Evolutionary conservation across 768 basidiomycete species (phyloP), one percentile per base, ranked within the genome.

Genomic region (Kwoniella europaea): DNA sequence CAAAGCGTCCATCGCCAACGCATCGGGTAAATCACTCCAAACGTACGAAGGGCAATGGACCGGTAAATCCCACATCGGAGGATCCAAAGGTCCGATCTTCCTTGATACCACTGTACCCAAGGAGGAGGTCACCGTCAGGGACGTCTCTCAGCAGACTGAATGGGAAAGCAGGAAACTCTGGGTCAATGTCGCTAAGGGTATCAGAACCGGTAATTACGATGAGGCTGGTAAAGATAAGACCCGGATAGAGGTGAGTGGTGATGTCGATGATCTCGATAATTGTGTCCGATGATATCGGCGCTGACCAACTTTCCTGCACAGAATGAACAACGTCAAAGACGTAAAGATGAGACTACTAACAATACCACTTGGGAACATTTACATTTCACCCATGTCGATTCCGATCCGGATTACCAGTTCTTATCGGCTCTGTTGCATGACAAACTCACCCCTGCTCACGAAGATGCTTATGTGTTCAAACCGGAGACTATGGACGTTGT

Each of bases 311-410:
- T 65, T 60, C 13, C 35, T 35, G 7, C 16, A 42, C 74, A 96
- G 94, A 97, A 96, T 74, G 92, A 94, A 43, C 94, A 97, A 85
- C 87, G 96, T 67, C 93, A 96, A 84, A 87, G 88, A 83, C 86
- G 96, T 71, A 90, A 89, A 77, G 92, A 94, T 72, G 96, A 98
- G 82, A 75, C 78, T 9, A 89, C 91, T 0, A 89, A 87, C n/a
- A 90, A 89, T 1, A 89, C 87, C 10, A 85, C 87, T 0, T 96
- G 94, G 93, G 79, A 87, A 68, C 83, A 92, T 71, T 90, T 89
- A 82, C 91, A 94, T 77, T 98, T 98, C 78, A 84, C 84, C 43
- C 88, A 88, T 74, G 84, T 91, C 35, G 89, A 89, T 10, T 86
- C 85, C 52, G 93, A 97, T 80, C 87, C 90, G 15, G 85, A 88